These are phyloP conservation scores for Naganishia vishniacii DNA, from an alignment of 768 basidiomycete genomes.

Conservation along the genomic window DNA sequence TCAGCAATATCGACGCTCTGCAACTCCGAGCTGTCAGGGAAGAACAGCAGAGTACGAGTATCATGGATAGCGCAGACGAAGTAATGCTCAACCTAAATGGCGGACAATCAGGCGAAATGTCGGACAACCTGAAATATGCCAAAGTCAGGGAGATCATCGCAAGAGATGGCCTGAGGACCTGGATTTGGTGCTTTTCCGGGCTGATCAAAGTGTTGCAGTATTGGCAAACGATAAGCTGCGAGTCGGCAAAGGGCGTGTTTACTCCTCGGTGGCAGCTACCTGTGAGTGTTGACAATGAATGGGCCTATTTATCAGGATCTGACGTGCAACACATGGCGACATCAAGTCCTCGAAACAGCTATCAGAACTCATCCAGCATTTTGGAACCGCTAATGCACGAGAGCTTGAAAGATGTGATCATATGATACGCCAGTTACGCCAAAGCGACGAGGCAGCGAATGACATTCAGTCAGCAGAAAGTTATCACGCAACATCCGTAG, in stretches of 20 bases:
- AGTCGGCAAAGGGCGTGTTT: not conserved
- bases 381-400: not conserved
- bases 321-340: not conserved
- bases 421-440: not conserved
- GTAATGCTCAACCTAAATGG: slow-evolving; percentile 10
- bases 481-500: no score
- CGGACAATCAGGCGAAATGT: slow-evolving; percentile 4
- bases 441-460: not conserved
- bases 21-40: not conserved
- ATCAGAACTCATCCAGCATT: not conserved
- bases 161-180: slow-evolving; percentile 6
- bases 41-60: not conserved
- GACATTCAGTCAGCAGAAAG: not conserved
- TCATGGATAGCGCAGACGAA: slow-evolving; percentile 12
- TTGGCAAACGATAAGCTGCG: not conserved
- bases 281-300: not conserved
- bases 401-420: slow-evolving; percentile 1
- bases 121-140: slow-evolving; percentile 4
- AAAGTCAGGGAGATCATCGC: slow-evolving; percentile 15
- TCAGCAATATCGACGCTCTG: not conserved
- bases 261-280: not conserved
- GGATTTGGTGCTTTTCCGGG: slow-evolving; percentile 16
- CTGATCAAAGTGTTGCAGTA: not conserved
- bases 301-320: not conserved
- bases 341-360: not conserved